Conservation (phyloP, 1,284 basidiomycete species). For the Rhodotorula sp. region DNA sequence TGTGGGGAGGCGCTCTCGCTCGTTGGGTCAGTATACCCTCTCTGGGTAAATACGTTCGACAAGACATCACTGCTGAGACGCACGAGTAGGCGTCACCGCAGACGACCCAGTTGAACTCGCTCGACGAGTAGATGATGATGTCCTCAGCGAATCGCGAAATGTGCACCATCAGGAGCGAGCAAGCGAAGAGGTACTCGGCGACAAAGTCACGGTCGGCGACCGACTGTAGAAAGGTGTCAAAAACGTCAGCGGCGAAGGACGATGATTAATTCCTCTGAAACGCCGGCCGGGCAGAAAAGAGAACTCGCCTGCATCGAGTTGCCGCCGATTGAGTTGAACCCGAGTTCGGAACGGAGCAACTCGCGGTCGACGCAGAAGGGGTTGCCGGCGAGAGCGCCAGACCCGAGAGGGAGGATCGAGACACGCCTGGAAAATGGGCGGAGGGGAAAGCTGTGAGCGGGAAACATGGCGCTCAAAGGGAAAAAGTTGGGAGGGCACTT, state of each 20-base stretch:
- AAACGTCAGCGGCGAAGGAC: background rate
- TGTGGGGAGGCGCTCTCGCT: conserved; percentile 46
- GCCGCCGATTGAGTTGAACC: conserved; percentile 78
- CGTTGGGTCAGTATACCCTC: too few relatives aligned
- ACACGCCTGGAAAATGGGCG: conserved; percentile 59
- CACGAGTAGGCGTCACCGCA: conserved; percentile 95
- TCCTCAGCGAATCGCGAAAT: conserved; percentile 94
- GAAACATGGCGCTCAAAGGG: too few relatives aligned
- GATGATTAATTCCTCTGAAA: too few relatives aligned
- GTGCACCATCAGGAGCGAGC: conserved; percentile 86
- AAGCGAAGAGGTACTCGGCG: conserved; percentile 96
- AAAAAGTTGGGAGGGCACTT: background rate
- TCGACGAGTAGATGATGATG: conserved; percentile 91
- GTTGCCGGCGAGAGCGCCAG: conserved; percentile 93
- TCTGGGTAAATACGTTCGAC: too few relatives aligned
- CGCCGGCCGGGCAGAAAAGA: too few relatives aligned
- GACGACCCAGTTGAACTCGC: conserved; percentile 92
- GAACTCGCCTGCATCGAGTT: conserved; percentile 73
- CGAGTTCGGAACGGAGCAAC: conserved; percentile 79
- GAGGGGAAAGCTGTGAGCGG: background rate
- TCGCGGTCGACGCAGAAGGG: conserved; percentile 89
- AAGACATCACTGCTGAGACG: conserved; percentile 26
- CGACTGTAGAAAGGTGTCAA: conserved; percentile 51
- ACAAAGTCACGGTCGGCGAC: conserved; percentile 97
- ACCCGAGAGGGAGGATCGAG: conserved; percentile 88